These are phyloP conservation scores for Sphaerulina vaccinii DNA, from an alignment of 2,329 filamentous ascomycete genomes.

Conservation along the genomic window DNA sequence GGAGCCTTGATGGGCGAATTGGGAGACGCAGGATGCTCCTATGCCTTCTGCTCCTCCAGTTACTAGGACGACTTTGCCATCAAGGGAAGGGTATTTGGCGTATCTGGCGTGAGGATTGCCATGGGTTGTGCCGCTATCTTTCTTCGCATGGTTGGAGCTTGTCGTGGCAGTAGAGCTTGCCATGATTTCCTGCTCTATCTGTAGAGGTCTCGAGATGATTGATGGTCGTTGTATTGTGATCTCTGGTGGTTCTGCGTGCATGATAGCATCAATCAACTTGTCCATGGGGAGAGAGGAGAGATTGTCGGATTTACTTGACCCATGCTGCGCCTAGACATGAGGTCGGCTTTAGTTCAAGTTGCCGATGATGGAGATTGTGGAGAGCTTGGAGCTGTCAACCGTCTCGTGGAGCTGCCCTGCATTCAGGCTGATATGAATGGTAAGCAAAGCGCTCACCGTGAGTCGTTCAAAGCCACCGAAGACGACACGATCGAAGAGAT, in stretches of 20 bases:
- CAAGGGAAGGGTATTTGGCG: constrained; percentile 42
- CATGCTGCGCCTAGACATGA: constrained; percentile 1
- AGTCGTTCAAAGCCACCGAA: too few species aligned
- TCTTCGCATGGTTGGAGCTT: too few species aligned
- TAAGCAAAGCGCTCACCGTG: too few species aligned
- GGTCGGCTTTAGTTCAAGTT: constrained; percentile 7
- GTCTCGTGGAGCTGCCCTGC: neutral
- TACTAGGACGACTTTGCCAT: constrained; percentile 60
- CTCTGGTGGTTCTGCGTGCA: neutral
- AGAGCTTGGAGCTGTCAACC: constrained; percentile 8
- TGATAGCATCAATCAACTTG: neutral
- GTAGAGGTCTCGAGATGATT: neutral
- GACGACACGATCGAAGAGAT: too few species aligned
- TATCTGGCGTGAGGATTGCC: constrained; percentile 1
- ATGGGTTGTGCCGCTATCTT: constrained; percentile 18
- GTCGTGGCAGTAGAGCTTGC: too few species aligned
- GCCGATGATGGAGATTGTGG: neutral
- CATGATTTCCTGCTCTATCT: neutral
- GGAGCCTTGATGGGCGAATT: constrained; percentile 59
- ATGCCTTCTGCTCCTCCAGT: constrained; percentile 67
- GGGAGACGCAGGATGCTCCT: constrained; percentile 58
- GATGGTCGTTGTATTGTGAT: neutral
- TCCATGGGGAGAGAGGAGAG: too few species aligned
- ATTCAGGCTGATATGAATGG: neutral
- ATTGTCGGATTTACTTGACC: too few species aligned